Percentiles rank a stretch among this genome's conserved stretches.
Conservation (phyloP, 129 eudicot species). For the Ambrosia artemisiifolia region DNA sequence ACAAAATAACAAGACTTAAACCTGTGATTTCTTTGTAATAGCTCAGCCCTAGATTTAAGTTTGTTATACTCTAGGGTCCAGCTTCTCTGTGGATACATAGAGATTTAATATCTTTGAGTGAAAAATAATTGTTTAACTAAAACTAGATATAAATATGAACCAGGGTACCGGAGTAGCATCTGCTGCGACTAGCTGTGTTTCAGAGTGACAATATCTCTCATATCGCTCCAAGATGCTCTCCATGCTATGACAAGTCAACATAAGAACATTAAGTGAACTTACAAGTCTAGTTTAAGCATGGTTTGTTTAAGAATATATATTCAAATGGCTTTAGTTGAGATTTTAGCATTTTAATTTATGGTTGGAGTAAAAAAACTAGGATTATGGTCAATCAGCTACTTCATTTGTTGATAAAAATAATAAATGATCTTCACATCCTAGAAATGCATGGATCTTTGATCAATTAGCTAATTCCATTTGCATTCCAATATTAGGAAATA, state of each 20-base stretch:
- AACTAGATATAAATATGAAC: conserved; percentile 19
- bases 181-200: conserved; percentile 53
- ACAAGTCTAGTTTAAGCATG: background rate
- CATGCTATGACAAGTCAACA: conserved; percentile 52
- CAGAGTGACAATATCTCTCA: conserved; percentile 85
- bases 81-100: conserved; percentile 42
- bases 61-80: conserved; percentile 77
- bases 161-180: conserved; percentile 57
- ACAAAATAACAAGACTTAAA: conserved; percentile 1
- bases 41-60: conserved; percentile 84
- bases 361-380: no score
- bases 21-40: conserved; percentile 75
- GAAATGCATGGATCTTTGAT: no score
- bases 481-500: no score
- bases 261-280: background rate
- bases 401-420: no score
- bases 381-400: no score
- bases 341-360: no score
- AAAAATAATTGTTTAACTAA: background rate
- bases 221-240: conserved; percentile 82
- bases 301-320: background rate
- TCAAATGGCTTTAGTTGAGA: no score
- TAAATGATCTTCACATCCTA: no score
- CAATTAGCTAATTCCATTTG: no score
- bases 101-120: background rate